phyloP scores from a whole-genome alignment of 106 monocot genomes.

The Cymbidium sinense region DNA sequence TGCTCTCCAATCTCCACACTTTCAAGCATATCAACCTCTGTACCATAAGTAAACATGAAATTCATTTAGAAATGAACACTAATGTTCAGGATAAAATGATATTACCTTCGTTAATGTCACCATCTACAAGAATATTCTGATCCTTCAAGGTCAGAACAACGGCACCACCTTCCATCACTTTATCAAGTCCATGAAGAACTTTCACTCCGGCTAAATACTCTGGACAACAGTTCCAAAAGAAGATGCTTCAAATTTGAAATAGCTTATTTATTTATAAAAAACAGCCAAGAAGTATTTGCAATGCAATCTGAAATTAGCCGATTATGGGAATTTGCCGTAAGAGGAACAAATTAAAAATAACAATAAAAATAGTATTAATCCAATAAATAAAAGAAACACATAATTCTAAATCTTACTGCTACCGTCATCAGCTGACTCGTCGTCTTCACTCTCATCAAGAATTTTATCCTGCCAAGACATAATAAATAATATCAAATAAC shows the following conservation, averaged over 20 bases:
- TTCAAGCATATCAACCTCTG: constrained; percentile 94
- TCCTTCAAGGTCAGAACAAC: constrained; percentile 97
- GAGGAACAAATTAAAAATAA: neutral
- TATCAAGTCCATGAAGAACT: constrained; percentile 94
- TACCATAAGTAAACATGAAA: neutral
- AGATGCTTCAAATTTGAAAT: neutral
- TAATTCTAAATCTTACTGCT: constrained; percentile 24
- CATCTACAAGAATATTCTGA: constrained; percentile 79
- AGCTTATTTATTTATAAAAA: neutral
- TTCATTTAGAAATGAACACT: neutral
- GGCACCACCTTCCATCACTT: constrained; percentile 91
- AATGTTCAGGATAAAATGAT: constrained; percentile 1
- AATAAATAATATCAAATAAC: too few species aligned
- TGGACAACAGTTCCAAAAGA: constrained; percentile 14
- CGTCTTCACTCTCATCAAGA: constrained; percentile 67
- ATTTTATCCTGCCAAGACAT: constrained; percentile 56
- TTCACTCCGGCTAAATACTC: constrained; percentile 90
- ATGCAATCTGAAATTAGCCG: neutral
- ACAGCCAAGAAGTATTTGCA: neutral
- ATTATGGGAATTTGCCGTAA: neutral
- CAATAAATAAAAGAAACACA: neutral
- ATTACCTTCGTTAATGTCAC: constrained; percentile 89
- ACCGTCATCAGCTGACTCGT: constrained; percentile 20
- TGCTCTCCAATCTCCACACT: constrained; percentile 99
- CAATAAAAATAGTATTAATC: neutral